Evolutionary conservation across 75 land plant species (phyloP), one percentile per base, ranked within the genome.

Genomic region (Selaginella tamariscina): DNA sequence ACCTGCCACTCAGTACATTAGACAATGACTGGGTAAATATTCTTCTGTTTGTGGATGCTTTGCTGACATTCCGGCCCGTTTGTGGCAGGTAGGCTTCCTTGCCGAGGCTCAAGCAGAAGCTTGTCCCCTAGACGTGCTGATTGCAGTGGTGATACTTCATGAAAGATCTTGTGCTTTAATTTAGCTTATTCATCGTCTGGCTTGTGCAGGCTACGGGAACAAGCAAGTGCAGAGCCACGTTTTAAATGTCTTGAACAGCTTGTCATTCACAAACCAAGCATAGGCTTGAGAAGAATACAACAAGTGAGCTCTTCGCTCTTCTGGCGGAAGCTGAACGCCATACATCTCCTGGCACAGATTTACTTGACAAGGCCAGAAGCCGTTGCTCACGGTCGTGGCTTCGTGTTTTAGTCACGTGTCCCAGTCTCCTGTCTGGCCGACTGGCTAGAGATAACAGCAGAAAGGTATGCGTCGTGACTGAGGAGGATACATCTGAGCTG

Each of bases 381-480:
- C 99, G 21, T 73, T 95, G 56, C 81, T 95, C 65, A 96, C 99
- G 29, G 78, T 95, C 44, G 74, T 95, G 73, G 91, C 99, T 55
- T 90, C 99, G 11, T 95, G 99, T 75, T 86, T 87, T 71, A 31
- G 80, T 18, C 96, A 95, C 81, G 91, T 81, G 1, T 78, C 91
- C 74, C 96, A 32, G 66, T 95, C 33, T 82, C 85, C 31, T 95
- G 99, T 84, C 67, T 95, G 66, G 85, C 96, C 27, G 86, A 84
- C 29, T 95, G 99, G 99, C 80, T 95, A 66, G 99, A 95, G 70
- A 84, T 95, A 8, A 87, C 99, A 62, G 99, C 96, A 55, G 85
- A 91, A 69, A 95, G 91, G 99, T 93, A 27, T 20, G 54, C 9
- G n/a, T 9, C 20, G 49, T 39, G 49, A 15, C 49, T 39, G 15